These are phyloP conservation scores for Ustilago lituana DNA, from an alignment of 1,284 basidiomycete genomes.

Conservation along the genomic window DNA sequence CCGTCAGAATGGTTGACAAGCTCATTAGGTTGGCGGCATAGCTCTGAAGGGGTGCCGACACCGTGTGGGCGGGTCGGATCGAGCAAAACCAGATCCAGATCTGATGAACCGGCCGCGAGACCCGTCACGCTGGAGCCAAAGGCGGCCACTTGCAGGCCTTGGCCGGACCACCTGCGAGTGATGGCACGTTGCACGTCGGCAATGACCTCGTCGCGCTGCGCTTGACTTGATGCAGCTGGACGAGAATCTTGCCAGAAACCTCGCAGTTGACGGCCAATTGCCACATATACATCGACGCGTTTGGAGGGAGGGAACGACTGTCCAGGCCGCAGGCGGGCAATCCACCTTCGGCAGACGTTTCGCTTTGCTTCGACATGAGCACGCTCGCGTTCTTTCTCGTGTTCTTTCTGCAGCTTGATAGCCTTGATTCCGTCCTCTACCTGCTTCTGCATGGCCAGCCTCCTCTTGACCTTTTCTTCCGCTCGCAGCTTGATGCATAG, in stretches of 20 bases:
- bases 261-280: slow-evolving; percentile 39
- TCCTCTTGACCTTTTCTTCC: slow-evolving; percentile 19
- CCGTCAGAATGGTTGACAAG: slow-evolving; percentile 13
- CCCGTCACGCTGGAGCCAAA: slow-evolving; percentile 62
- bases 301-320: neutral
- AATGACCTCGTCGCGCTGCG: slow-evolving; percentile 28
- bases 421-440: slow-evolving; percentile 27
- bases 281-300: slow-evolving; percentile 14
- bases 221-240: slow-evolving; percentile 10
- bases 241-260: slow-evolving; percentile 41
- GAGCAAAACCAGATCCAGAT: slow-evolving; percentile 56
- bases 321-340: slow-evolving; percentile 1
- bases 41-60: slow-evolving; percentile 39
- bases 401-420: slow-evolving; percentile 20
- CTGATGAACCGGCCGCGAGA: slow-evolving; percentile 42
- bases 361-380: slow-evolving; percentile 15
- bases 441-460: slow-evolving; percentile 17
- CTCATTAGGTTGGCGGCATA: slow-evolving; percentile 1
- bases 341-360: slow-evolving; percentile 24
- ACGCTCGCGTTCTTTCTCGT: slow-evolving; percentile 18
- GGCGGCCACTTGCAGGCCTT: slow-evolving; percentile 42
- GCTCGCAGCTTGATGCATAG: slow-evolving; percentile 31
- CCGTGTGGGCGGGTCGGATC: slow-evolving; percentile 51
- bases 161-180: slow-evolving; percentile 35
- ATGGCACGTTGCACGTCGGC: slow-evolving; percentile 46